phyloP scores from a whole-genome alignment of 2,329 filamentous ascomycete genomes.

The Alternaria solani region DNA sequence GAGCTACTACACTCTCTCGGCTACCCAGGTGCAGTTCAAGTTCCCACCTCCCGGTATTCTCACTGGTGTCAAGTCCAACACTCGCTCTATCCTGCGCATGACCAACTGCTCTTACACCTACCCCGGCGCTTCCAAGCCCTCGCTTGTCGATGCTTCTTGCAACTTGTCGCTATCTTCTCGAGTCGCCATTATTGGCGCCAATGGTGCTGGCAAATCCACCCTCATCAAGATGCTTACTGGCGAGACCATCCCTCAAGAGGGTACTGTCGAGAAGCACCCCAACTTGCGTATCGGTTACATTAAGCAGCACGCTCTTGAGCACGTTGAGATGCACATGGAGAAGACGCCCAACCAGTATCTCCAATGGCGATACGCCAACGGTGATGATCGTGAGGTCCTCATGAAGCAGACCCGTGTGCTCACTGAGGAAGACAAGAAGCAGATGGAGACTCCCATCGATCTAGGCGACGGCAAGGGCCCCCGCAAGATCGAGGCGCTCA shows the following conservation, averaged over 20 bases:
- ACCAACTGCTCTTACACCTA: conserved; percentile 91
- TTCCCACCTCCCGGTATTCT: conserved; percentile 96
- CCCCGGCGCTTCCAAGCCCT: conserved; percentile 86
- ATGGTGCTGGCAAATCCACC: conserved; percentile 97
- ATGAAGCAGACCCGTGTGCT: conserved; percentile 96
- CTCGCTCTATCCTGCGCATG: conserved; percentile 95
- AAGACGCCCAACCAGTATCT: conserved; percentile 99
- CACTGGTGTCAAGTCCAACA: conserved; percentile 93
- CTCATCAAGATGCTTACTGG: conserved; percentile 97
- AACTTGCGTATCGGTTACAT: conserved; percentile 99
- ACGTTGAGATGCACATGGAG: conserved; percentile 99
- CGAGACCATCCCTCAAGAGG: conserved; percentile 81
- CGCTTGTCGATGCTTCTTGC: conserved; percentile 86
- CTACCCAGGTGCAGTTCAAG: conserved; percentile 91
- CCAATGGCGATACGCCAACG: conserved; percentile 97
- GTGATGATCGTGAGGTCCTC: conserved; percentile 94
- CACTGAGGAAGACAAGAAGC: conserved; percentile 81
- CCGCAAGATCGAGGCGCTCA: conserved; percentile 83
- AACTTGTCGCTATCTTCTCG: conserved; percentile 88
- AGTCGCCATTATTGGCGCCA: conserved; percentile 94
- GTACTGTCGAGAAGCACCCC: conserved; percentile 96
- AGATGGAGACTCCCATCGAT: conserved; percentile 92
- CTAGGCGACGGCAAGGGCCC: conserved; percentile 81
- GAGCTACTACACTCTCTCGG: conserved; percentile 96
- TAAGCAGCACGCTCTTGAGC: conserved; percentile 98